Base-by-base conservation (phyloP, 2,329 filamentous ascomycete species). In the Stagonosporopsis rhizophila region DNA sequence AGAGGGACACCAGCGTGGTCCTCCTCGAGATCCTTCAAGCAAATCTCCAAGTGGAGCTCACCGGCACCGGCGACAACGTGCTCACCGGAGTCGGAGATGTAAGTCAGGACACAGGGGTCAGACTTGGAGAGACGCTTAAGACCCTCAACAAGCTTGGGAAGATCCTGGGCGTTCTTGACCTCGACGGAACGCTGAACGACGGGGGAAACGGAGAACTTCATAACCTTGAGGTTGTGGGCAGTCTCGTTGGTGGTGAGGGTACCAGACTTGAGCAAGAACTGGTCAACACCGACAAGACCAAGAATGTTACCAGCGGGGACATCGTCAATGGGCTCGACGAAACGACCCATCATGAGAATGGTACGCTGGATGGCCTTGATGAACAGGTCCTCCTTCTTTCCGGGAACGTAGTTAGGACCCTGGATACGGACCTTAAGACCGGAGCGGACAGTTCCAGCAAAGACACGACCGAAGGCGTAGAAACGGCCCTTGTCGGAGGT, bases 191-290 rank as follows among this genome's bases (percentile, higher is more conserved):
- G 94, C 84, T 90, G 94, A 69, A 99, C 95, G 83, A 99, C 95
- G 75, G 95, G 95, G 60, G 95, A 98, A 80, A 99, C 95, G 77
- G 95, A 99, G 90, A 99, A 99, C 87, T 97, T 98, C 95, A 99
- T 99, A 84, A 99, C 95, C 90, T 98, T 98, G 77, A 99, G 85
- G 89, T 99, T 99, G 90, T 99, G 95, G 79, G 95, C 94, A 68
- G 92, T 96, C 71, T 99, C 95, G 78, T 86, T 89, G 79, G 94
- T 98, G 82, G 93, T 96, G 75, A 99, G 90, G 76, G 95, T 99
- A 90, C 95, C 95, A 80, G 95, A 98, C 90, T 99, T 99, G 86
- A 99, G 92, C 86, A 99, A 86, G 91, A 98, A 99, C 88, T 99
- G 95, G 81, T 99, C 95, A 74, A 99, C 92, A 89, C 95, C 95